phyloP scores from a whole-genome alignment of 768 basidiomycete species.

The Paxillus involutus region DNA sequence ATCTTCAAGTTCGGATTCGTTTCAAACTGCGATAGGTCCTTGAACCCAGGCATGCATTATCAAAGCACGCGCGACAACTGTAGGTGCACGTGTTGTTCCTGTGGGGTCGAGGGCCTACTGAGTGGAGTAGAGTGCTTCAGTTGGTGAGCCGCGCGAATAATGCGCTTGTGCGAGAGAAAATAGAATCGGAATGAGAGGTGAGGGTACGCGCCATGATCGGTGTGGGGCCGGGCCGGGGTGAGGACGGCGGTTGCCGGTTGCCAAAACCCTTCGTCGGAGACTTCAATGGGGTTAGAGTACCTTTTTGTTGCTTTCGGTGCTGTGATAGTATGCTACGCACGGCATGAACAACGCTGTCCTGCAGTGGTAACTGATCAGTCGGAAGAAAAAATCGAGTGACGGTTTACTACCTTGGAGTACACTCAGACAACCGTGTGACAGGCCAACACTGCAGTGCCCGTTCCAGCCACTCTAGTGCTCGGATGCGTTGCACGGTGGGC shows the following conservation, averaged over 20 bases:
- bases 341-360: constrained; percentile 64
- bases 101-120: constrained; percentile 82
- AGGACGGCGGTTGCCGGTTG: constrained; percentile 21
- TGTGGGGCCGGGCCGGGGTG: constrained; percentile 12
- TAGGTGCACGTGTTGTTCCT: constrained; percentile 61
- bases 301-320: constrained; percentile 22
- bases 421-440: no score
- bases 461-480: constrained; percentile 60
- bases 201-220: constrained; percentile 73
- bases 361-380: background rate
- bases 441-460: constrained; percentile 74
- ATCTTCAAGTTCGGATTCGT: no score
- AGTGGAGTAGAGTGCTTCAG: constrained; percentile 83
- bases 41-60: constrained; percentile 43
- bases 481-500: no score
- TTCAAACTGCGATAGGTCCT: no score
- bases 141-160: constrained; percentile 73
- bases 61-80: constrained; percentile 63
- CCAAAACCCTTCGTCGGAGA: constrained; percentile 39
- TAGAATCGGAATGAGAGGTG: constrained; percentile 65
- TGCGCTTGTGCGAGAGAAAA: constrained; percentile 68
- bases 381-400: background rate
- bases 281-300: constrained; percentile 60
- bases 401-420: constrained; percentile 54
- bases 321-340: constrained; percentile 54